Percentiles rank a stretch among this genome's conserved stretches.
phyloP scores from a whole-genome alignment of 2,329 filamentous ascomycete genomes.

The Calonectria henricotiae region DNA sequence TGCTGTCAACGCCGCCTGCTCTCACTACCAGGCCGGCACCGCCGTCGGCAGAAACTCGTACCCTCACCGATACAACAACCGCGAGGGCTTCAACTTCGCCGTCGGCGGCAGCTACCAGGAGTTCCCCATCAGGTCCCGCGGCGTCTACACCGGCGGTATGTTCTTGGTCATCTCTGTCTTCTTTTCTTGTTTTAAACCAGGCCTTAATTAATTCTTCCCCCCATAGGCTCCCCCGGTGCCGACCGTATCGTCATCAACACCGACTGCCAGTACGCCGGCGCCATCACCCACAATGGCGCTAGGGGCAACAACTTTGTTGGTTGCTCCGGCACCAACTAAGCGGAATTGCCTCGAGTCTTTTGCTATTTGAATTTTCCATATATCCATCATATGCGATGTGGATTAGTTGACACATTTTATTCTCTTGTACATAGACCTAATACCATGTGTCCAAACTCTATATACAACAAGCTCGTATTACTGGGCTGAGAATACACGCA shows the following conservation, averaged over 20 bases:
- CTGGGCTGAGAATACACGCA: background rate
- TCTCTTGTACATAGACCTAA: background rate
- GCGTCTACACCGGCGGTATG: conserved; percentile 59
- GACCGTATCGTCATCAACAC: conserved; percentile 78
- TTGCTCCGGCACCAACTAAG: conserved; percentile 61
- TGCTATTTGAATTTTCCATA: conserved; percentile 1
- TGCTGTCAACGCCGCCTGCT: conserved; percentile 53
- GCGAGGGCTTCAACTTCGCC: conserved; percentile 58
- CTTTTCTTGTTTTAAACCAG: fast-evolving
- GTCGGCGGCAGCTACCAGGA: conserved; percentile 58
- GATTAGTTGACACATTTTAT: background rate
- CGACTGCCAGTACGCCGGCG: conserved; percentile 72
- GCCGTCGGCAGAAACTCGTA: conserved; percentile 55
- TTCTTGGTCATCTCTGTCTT: background rate
- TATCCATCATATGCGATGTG: background rate
- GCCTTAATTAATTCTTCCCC: background rate
- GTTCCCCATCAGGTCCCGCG: conserved; percentile 57
- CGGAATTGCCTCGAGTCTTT: conserved; percentile 53
- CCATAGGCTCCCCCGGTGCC: conserved; percentile 68
- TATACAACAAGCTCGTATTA: background rate
- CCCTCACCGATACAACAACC: conserved; percentile 61
- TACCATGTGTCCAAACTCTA: background rate
- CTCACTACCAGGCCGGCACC: conserved; percentile 44
- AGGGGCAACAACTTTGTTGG: conserved; percentile 78
- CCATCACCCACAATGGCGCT: conserved; percentile 81